Evolutionary conservation across 140 eudicot genomes (phyloP).

Genomic region (Flaveria floridana): DNA sequence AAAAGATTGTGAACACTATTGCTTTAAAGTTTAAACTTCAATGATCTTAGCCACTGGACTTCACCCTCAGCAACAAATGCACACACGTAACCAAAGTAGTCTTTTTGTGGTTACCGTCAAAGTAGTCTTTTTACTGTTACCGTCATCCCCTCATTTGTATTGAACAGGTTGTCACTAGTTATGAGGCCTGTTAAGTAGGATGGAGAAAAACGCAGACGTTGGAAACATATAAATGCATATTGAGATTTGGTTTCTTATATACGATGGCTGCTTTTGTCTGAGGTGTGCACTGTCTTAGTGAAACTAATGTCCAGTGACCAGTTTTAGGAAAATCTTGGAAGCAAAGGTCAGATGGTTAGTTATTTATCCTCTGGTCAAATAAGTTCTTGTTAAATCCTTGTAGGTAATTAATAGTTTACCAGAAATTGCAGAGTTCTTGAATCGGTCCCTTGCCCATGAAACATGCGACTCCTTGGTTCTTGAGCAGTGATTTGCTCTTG

Average conservation of each 20-base stretch:
- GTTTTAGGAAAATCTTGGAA: slow-evolving; percentile 18
- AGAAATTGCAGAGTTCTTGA: slow-evolving; percentile 18
- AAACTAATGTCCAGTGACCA: slow-evolving; percentile 13
- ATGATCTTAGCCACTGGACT: slow-evolving; percentile 18
- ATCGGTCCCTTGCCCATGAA: slow-evolving; percentile 20
- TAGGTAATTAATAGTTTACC: slow-evolving; percentile 21
- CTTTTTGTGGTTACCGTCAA: not conserved
- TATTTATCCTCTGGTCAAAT: not conserved
- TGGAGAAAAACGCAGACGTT: slow-evolving; percentile 5
- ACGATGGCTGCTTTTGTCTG: slow-evolving; percentile 2
- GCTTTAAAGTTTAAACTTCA: not conserved
- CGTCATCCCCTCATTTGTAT: not conserved
- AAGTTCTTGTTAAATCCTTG: not conserved
- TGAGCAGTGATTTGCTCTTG: slow-evolving; percentile 18
- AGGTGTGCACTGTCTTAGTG: slow-evolving; percentile 23
- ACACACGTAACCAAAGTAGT: slow-evolving; percentile 9
- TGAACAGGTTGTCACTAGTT: slow-evolving; percentile 8
- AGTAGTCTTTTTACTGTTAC: slow-evolving; percentile 3
- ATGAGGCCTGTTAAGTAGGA: slow-evolving; percentile 16
- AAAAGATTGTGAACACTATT: not conserved
- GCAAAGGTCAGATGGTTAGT: slow-evolving; percentile 15
- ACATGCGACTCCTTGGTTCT: slow-evolving; percentile 15
- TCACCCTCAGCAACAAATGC: slow-evolving; percentile 8
- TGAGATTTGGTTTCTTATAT: slow-evolving; percentile 6
- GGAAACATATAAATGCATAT: not conserved